Evolutionary conservation across 2,329 filamentous ascomycete genomes (phyloP).

Genomic region (Botrytis galanthina): DNA sequence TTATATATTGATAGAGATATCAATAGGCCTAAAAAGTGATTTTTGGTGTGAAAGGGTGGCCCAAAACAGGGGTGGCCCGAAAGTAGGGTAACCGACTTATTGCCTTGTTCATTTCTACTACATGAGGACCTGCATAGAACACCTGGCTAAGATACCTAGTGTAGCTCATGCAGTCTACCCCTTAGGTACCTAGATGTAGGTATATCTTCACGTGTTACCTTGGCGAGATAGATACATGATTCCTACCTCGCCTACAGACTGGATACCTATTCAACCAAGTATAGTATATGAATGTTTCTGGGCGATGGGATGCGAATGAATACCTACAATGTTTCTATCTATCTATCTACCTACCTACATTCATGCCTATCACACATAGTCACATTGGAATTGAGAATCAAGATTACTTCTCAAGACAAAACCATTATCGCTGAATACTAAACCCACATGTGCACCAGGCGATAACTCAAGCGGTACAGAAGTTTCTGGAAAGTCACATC

Average conservation of each 20-base stretch:
- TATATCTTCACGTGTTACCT: not conserved
- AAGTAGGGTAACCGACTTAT: too few relatives aligned
- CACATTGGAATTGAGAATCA: not conserved
- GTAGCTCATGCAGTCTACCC: too few relatives aligned
- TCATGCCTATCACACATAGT: not conserved
- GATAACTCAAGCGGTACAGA: not conserved
- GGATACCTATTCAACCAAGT: too few relatives aligned
- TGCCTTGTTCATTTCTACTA: not conserved
- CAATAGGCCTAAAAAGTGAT: too few relatives aligned
- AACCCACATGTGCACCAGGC: not conserved
- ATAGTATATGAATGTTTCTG: too few relatives aligned
- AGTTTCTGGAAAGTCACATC: not conserved
- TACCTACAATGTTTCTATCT: not conserved
- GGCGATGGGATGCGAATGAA: not conserved
- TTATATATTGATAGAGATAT: too few relatives aligned
- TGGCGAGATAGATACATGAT: not conserved
- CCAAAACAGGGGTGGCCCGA: too few relatives aligned
- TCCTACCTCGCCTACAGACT: not conserved
- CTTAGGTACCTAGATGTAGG: not conserved
- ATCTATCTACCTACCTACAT: not conserved
- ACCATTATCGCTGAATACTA: not conserved
- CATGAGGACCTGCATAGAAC: not conserved
- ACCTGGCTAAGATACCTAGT: not conserved
- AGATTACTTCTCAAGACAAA: not conserved
- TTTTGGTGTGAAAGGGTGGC: too few relatives aligned